phyloP scores from a whole-genome alignment of 2,329 filamentous ascomycete species.

The Aspergillus carbonarius region DNA sequence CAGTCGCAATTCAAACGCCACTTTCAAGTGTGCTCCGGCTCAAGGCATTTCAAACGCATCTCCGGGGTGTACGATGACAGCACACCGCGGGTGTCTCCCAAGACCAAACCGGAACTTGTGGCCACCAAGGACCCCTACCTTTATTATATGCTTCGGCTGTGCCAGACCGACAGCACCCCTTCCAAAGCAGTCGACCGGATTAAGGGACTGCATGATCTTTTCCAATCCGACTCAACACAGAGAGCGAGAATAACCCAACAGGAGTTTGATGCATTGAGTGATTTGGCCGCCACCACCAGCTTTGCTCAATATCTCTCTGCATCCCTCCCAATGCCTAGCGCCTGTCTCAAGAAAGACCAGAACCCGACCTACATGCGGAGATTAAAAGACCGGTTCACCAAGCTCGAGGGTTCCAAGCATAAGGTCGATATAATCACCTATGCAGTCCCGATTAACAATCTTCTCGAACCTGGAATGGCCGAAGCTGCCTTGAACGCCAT shows the following conservation, averaged over 20 bases:
- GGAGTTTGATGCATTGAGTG: slow-evolving; percentile 37
- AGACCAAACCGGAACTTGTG: slow-evolving; percentile 43
- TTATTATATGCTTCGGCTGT: slow-evolving; percentile 49
- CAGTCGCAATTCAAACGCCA: slow-evolving; percentile 45
- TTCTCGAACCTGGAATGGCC: slow-evolving; percentile 44
- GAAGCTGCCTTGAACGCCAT: slow-evolving; percentile 38
- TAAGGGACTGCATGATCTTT: slow-evolving; percentile 41
- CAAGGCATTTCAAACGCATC: slow-evolving; percentile 46
- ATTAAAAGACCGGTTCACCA: slow-evolving; percentile 34
- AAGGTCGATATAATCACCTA: slow-evolving; percentile 44
- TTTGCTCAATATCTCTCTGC: slow-evolving; percentile 44
- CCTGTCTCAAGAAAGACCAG: slow-evolving; percentile 43
- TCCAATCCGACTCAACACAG: slow-evolving; percentile 34
- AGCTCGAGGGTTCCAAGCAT: slow-evolving; percentile 42
- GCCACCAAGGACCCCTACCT: slow-evolving; percentile 42
- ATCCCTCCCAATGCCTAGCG: slow-evolving; percentile 36
- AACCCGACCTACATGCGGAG: slow-evolving; percentile 38
- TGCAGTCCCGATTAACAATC: slow-evolving; percentile 44
- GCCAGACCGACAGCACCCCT: slow-evolving; percentile 38
- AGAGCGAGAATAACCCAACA: slow-evolving; percentile 35
- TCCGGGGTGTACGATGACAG: slow-evolving; percentile 35
- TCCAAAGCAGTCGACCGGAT: slow-evolving; percentile 43
- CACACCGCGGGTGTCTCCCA: slow-evolving; percentile 41
- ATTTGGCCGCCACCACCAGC: slow-evolving; percentile 39
- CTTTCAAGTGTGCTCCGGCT: slow-evolving; percentile 36